Conservation (phyloP, 495 filamentous ascomycete genomes). For the Penicillium ochrochloron region DNA sequence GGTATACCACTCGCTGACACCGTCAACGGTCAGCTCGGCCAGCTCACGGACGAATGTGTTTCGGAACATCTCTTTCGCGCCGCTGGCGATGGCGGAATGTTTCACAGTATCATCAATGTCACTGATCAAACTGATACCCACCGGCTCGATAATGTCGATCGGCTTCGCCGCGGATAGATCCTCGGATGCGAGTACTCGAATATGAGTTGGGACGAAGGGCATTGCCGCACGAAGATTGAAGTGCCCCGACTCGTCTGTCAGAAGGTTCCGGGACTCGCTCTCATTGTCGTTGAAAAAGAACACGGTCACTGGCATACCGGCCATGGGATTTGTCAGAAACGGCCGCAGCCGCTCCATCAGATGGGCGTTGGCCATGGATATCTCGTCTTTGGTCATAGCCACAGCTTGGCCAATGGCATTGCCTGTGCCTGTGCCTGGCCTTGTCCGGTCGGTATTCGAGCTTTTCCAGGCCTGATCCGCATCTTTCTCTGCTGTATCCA, state of each 20-base stretch:
- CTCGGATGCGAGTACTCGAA: conserved; percentile 85
- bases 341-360: conserved; percentile 85
- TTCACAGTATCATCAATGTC: conserved; percentile 99
- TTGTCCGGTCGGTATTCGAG: conserved; percentile 23
- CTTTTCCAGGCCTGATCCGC: conserved; percentile 68
- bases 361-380: conserved; percentile 79
- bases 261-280: conserved; percentile 78
- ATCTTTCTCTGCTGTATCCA: conserved; percentile 69
- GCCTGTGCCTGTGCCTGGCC: conserved; percentile 23
- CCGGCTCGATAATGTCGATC: conserved; percentile 73
- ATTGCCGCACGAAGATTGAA: conserved; percentile 77
- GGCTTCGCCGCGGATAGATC: conserved; percentile 77
- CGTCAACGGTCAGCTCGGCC: conserved; percentile 76
- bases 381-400: conserved; percentile 69
- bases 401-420: conserved; percentile 47
- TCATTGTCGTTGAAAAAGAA: conserved; percentile 87
- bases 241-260: conserved; percentile 85
- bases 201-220: conserved; percentile 87
- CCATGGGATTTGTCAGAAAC: conserved; percentile 82
- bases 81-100: conserved; percentile 83
- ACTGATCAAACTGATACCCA: conserved; percentile 91
- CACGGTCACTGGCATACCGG: conserved; percentile 74
- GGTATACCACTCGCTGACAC: conserved; percentile 88
- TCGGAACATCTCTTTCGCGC: conserved; percentile 90
- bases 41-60: conserved; percentile 93